Evolutionary conservation across 768 basidiomycete genomes (phyloP), one percentile per base, ranked within the genome.

Genomic region (Phaeolepiota aurea): DNA sequence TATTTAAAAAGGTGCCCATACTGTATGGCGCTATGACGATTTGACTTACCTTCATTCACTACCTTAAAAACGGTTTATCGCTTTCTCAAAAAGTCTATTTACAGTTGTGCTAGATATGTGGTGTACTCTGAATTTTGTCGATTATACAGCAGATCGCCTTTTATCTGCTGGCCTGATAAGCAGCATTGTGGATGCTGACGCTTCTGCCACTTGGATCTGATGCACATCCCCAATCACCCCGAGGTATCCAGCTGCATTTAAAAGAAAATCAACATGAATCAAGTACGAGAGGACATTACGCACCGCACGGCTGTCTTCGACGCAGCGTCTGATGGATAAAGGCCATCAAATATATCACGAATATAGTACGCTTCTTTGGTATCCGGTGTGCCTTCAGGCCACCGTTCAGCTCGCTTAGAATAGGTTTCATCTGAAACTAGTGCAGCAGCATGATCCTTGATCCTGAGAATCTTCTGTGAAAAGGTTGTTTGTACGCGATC

Each of bases 341-440:
- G 67, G 47, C 86, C 66, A 58, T 98, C 89, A 54, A 99, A 99
- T 40, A 90, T 74, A 43, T 98, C 85, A 42, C 92, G 78, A 55
- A 98, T 87, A 51, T 75, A 79, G 63, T 93, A 98, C 0, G 88
- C 96, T 63, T 99, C 96, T 61, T 98, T 98, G 16, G 96, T 98
- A 49, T 92, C 88, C 3, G 96, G 93, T 0, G 84, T 82, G 51
- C 81, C 83, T 43, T 74, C 60, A 7, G 82, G 61, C 81, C 83
- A 99, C 42, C 88, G 77, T 54, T 85, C 73, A 3, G 67, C 69
- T 4, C 84, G 73, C 49, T 79, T 73, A 15, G 76, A 74, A 51
- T 94, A 86, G 23, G 71, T 72, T 43, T 87, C 90, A 59, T 98
- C 92, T 10, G 87, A 79, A 39, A 99, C 77, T 23, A 70, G 58